A percentile compares a stretch with the other conserved stretches of the same genome.
These are phyloP conservation scores for Ceratocystis lukuohia DNA, from an alignment of 2,329 filamentous ascomycete genomes.

Conservation along the genomic window DNA sequence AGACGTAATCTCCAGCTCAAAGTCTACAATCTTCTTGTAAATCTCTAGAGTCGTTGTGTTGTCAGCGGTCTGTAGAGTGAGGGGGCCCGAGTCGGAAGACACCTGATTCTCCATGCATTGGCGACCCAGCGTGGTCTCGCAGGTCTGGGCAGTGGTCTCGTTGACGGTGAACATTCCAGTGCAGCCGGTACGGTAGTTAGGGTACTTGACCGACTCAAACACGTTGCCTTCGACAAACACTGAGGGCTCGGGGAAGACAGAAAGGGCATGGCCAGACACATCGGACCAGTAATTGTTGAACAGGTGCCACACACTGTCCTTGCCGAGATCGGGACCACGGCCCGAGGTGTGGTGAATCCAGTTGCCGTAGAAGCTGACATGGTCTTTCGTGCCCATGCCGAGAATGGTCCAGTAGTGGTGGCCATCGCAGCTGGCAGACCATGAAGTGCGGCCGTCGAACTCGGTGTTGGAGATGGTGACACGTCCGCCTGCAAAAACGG, in stretches of 20 bases:
- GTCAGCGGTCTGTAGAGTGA: slow-evolving; percentile 19
- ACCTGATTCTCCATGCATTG: slow-evolving; percentile 23
- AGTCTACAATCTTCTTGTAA: slow-evolving; percentile 21
- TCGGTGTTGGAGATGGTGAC: slow-evolving; percentile 36
- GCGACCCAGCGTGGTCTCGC: slow-evolving; percentile 21
- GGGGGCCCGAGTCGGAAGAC: slow-evolving; percentile 15
- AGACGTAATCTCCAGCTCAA: slow-evolving; percentile 21
- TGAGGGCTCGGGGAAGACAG: slow-evolving; percentile 25
- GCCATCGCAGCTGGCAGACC: slow-evolving; percentile 32
- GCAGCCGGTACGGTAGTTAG: slow-evolving; percentile 25
- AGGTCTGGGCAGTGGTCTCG: slow-evolving; percentile 22
- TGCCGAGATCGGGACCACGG: slow-evolving; percentile 26
- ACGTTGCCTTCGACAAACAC: slow-evolving; percentile 34
- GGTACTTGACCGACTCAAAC: slow-evolving; percentile 31
- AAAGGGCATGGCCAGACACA: slow-evolving; percentile 34
- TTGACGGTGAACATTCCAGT: slow-evolving; percentile 23
- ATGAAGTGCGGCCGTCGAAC: slow-evolving; percentile 32
- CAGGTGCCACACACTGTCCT: slow-evolving; percentile 25
- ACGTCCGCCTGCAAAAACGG: slow-evolving; percentile 21
- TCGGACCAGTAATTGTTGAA: slow-evolving; percentile 33
- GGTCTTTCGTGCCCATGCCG: slow-evolving; percentile 29
- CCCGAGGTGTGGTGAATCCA: slow-evolving; percentile 34
- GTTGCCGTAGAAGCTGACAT: slow-evolving; percentile 32
- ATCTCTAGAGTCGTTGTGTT: slow-evolving; percentile 20
- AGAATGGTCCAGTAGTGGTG: slow-evolving; percentile 37